Base-by-base conservation (phyloP, 352 stramenopile species). In the Salisapilia sapeloensis region DNA sequence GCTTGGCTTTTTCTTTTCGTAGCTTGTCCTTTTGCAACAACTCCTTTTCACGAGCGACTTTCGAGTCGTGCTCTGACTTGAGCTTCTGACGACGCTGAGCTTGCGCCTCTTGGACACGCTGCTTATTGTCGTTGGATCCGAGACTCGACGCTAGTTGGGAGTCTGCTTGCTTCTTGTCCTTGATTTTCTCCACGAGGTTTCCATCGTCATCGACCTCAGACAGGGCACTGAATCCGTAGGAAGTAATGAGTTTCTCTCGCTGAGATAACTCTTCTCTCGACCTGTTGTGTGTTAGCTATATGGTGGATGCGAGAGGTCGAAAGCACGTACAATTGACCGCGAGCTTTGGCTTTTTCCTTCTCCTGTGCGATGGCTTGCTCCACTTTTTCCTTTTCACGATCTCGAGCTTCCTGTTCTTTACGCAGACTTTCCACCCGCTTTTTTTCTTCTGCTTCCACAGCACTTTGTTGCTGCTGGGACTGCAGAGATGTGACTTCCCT, bases 191-290 rank as follows among this genome's bases (percentile, higher is more conserved):
- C 44, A 84, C 57, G 10, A 89, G 51, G 42, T 89, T 85, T 26
- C 69, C 74, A 10, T 85, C 66, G 44, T 89, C 74, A 36, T 89
- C 74, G 38, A 84, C 80, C 50, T 84, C 67, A 0, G 69, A 82
- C 40, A 82, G 63, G 21, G 64, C 53, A 9, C 60, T 79, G 41
- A 82, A 78, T 19, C 74, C 74, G 38, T 89, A 89, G 33, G 64
- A 64, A 25, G 48, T 80, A 33, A 89, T 74, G 32, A 89, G 60
- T 42, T 84, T 74, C 44, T 89, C 74, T 1, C 69, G 54, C 24
- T 62, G 53, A 2, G 48, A 53, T 5, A 89, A 51, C 41, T 89
- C 61, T 29, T 85, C 55, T 0, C 64, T 52, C n/a, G 72, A 76
- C 50, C 50, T 60, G 28, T 14, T 30, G 10, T 10, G 24, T 28